Conservation (phyloP, 2,329 filamentous ascomycete species). For the Colletotrichum navitas region DNA sequence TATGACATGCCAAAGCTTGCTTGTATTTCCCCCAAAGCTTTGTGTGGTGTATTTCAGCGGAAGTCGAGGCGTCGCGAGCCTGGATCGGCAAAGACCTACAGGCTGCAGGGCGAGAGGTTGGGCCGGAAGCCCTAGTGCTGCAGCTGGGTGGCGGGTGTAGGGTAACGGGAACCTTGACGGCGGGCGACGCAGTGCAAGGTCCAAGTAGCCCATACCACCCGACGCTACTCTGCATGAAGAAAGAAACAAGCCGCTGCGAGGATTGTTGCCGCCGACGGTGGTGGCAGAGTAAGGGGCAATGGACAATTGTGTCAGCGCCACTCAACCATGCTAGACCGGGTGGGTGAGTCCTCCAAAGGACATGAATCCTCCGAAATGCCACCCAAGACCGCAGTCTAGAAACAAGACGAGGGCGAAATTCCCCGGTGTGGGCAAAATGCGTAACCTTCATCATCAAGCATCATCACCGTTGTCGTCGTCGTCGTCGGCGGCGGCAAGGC, state of each 20-base stretch:
- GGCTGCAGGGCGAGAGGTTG: conserved; percentile 29
- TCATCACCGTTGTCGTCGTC: neutral
- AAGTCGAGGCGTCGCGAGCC: conserved; percentile 10
- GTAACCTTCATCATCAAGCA: neutral
- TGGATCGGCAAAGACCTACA: conserved; percentile 9
- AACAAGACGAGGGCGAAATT: neutral
- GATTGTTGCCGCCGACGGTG: neutral
- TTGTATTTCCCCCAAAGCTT: conserved; percentile 11
- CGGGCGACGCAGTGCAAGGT: conserved; percentile 20
- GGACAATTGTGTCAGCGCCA: conserved; percentile 20
- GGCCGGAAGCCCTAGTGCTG: conserved; percentile 16
- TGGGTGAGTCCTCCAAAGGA: conserved; percentile 19
- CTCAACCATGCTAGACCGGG: conserved; percentile 26
- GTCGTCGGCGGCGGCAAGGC: conserved; percentile 12
- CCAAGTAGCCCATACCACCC: conserved; percentile 16
- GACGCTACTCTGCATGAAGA: conserved; percentile 18
- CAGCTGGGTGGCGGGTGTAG: neutral
- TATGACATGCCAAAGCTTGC: conserved; percentile 20
- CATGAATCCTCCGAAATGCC: neutral
- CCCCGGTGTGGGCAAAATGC: neutral
- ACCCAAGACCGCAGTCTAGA: neutral
- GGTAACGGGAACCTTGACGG: conserved; percentile 29
- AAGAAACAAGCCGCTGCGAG: conserved; percentile 14
- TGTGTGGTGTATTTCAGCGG: conserved; percentile 16
- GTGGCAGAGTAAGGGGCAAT: conserved; percentile 27